Evolutionary conservation across 2,329 filamentous ascomycete species (phyloP).

Genomic region (Phialocephala subalpina): DNA sequence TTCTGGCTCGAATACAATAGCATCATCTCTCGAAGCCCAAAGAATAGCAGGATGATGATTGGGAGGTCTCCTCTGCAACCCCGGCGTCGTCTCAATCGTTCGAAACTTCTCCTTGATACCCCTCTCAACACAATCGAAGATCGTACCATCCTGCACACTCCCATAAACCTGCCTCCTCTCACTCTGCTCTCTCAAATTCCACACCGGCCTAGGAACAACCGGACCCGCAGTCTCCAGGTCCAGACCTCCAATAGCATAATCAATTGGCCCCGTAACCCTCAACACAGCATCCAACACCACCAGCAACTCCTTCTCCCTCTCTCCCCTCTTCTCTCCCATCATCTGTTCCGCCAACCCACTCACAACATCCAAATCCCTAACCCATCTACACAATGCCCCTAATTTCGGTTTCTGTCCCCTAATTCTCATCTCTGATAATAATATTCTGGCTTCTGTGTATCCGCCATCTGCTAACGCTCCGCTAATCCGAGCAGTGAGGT

Average conservation of each 20-base stretch:
- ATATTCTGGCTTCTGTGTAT: slow-evolving; percentile 69
- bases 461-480: slow-evolving; percentile 71
- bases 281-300: slow-evolving; percentile 70
- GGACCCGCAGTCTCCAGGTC: slow-evolving; percentile 46
- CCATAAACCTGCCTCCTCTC: slow-evolving; percentile 57
- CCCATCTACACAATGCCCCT: slow-evolving; percentile 76
- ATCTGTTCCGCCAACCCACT: slow-evolving; percentile 68
- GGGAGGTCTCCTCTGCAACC: slow-evolving; percentile 68
- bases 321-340: slow-evolving; percentile 51
- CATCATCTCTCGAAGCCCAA: slow-evolving; percentile 65
- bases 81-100: slow-evolving; percentile 68
- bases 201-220: slow-evolving; percentile 66
- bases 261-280: slow-evolving; percentile 67
- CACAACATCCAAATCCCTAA: slow-evolving; percentile 74
- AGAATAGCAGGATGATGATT: slow-evolving; percentile 73
- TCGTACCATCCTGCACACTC: slow-evolving; percentile 65
- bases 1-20: slow-evolving; percentile 58
- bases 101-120: slow-evolving; percentile 55
- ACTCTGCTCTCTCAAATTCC: slow-evolving; percentile 60
- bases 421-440: slow-evolving; percentile 75
- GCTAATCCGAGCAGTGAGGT: slow-evolving; percentile 72
- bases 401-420: slow-evolving; percentile 71
- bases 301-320: slow-evolving; percentile 62
- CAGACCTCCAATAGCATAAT: slow-evolving; percentile 54
- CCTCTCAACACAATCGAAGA: slow-evolving; percentile 52